Evolutionary conservation across 352 stramenopile species (phyloP).

Genomic region (Thraustochytrium sp.): DNA sequence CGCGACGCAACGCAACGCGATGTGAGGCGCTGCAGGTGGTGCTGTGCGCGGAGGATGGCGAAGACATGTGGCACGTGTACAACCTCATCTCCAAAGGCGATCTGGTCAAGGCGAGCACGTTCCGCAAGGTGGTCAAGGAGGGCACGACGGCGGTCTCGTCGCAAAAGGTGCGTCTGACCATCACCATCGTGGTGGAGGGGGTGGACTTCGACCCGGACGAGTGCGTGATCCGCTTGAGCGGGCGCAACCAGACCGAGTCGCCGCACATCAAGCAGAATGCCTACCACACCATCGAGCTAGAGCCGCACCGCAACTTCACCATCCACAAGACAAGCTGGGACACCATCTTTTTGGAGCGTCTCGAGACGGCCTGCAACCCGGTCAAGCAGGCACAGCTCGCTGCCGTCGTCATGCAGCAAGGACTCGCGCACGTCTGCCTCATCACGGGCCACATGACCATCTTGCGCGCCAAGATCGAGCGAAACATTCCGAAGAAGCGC

Average conservation of each 20-base stretch:
- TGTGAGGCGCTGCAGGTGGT: slow-evolving; percentile 55
- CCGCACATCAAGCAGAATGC: slow-evolving; percentile 90
- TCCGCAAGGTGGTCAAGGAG: slow-evolving; percentile 95
- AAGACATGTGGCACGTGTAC: slow-evolving; percentile 98
- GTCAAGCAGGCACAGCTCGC: slow-evolving; percentile 83
- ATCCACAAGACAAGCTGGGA: slow-evolving; percentile 95
- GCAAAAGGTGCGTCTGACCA: slow-evolving; percentile 85
- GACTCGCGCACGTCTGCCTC: slow-evolving; percentile 92
- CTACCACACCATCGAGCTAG: slow-evolving; percentile 93
- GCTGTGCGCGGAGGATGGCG: slow-evolving; percentile 85
- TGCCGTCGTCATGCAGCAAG: slow-evolving; percentile 90
- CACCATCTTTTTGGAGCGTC: slow-evolving; percentile 89
- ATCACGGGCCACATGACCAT: slow-evolving; percentile 93
- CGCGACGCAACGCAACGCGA: background rate
- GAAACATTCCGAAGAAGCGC: slow-evolving; percentile 92
- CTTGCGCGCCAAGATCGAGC: slow-evolving; percentile 87
- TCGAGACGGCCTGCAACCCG: slow-evolving; percentile 88
- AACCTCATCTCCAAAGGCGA: slow-evolving; percentile 91
- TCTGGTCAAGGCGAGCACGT: slow-evolving; percentile 88
- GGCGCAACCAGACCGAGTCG: slow-evolving; percentile 86
- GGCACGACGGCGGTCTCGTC: slow-evolving; percentile 76
- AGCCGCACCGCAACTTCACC: slow-evolving; percentile 91
- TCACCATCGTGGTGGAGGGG: slow-evolving; percentile 90
- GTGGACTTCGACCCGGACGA: slow-evolving; percentile 90
- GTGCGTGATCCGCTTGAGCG: slow-evolving; percentile 86